A percentile compares a stretch with the other conserved stretches of the same genome.
phyloP scores from a whole-genome alignment of 1,284 basidiomycete species.

The Meira miltonrushii region DNA sequence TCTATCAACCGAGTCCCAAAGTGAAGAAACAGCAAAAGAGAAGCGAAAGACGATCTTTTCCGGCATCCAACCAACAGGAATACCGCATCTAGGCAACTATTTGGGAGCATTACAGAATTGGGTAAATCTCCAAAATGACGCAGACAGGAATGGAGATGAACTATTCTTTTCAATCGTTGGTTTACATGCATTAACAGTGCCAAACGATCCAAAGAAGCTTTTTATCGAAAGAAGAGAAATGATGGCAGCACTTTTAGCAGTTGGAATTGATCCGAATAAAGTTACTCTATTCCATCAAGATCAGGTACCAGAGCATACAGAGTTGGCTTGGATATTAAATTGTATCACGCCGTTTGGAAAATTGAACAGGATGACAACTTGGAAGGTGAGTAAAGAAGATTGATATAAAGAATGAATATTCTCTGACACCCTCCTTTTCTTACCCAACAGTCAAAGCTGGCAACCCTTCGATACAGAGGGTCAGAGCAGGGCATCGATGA shows the following conservation, averaged over 20 bases:
- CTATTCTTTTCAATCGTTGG: conserved; percentile 79
- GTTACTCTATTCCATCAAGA: conserved; percentile 83
- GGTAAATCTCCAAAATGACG: conserved; percentile 68
- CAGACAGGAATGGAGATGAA: background rate
- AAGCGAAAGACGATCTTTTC: conserved; percentile 60
- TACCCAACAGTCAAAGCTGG: conserved; percentile 64
- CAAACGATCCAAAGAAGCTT: conserved; percentile 29
- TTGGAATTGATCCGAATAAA: conserved; percentile 73
- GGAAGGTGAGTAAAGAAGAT: conserved; percentile 64
- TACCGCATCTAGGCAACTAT: conserved; percentile 87
- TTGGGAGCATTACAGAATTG: conserved; percentile 83
- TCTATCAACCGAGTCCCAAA: background rate
- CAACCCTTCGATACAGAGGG: conserved; percentile 64
- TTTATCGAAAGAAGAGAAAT: conserved; percentile 61
- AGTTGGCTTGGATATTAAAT: conserved; percentile 85
- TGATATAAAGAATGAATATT: conserved; percentile 7
- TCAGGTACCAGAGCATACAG: conserved; percentile 74
- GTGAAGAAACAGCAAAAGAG: background rate
- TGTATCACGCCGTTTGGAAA: conserved; percentile 78
- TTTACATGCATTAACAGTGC: conserved; percentile 54
- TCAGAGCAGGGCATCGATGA: conserved; percentile 74
- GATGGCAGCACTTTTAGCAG: conserved; percentile 75
- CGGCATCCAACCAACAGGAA: conserved; percentile 77
- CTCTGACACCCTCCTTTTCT: background rate
- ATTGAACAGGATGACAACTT: conserved; percentile 84